phyloP scores from a whole-genome alignment of 371 early-diverging fungal genomes.

The Lichtheimia ramosa region DNA sequence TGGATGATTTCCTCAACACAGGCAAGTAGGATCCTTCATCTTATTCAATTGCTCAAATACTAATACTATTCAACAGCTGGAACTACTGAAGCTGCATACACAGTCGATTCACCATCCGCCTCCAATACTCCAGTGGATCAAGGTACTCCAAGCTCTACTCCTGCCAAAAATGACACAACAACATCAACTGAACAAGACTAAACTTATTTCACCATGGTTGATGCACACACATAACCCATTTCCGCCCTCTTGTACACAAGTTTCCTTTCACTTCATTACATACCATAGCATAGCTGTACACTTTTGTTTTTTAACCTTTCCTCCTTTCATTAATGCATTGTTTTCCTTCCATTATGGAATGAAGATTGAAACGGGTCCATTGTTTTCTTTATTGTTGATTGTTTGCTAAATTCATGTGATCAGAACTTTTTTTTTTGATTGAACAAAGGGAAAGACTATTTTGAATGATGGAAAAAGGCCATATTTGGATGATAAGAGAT shows the following conservation, averaged over 20 bases:
- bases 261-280: not conserved
- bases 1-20: constrained; percentile 21
- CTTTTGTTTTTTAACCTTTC: constrained; percentile 2
- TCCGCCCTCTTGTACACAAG: not conserved
- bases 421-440: no score
- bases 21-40: constrained; percentile 3
- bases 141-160: not conserved
- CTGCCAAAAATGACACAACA: not conserved
- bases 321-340: not conserved
- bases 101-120: constrained; percentile 9
- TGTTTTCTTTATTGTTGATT: no score
- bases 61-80: not conserved
- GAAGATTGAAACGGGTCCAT: no score
- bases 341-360: not conserved
- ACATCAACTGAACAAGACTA: not conserved
- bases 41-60: not conserved
- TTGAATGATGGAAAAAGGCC: no score
- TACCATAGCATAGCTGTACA: not conserved
- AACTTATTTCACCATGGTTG: no score
- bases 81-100: constrained; percentile 2
- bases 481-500: no score
- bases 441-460: no score
- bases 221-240: not conserved
- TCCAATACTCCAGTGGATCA: constrained; percentile 1
- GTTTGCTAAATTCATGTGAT: no score